A percentile compares a stretch with the other conserved stretches of the same genome.
These are phyloP conservation scores for Pseudogymnoascus sp. DNA, from an alignment of 2,329 filamentous ascomycete genomes.

Conservation along the genomic window DNA sequence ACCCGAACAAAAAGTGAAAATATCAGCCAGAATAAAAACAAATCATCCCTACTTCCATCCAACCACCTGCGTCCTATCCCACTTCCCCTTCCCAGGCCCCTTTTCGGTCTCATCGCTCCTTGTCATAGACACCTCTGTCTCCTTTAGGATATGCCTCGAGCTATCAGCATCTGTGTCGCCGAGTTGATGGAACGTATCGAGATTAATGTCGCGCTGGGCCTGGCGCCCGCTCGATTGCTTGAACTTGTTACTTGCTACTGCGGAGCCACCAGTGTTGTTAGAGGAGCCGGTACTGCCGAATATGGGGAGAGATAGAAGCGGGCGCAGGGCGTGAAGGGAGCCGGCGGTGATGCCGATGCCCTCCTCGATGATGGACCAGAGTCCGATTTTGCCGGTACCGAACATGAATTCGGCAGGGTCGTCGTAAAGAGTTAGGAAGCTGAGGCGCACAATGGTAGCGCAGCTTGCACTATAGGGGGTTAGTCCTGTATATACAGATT, in stretches of 20 bases:
- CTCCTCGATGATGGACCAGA: conserved; percentile 41
- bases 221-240: conserved; percentile 13
- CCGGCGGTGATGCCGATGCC: conserved; percentile 42
- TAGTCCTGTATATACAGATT: conserved; percentile 8
- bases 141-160: conserved; percentile 33
- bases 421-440: conserved; percentile 34
- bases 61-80: conserved; percentile 19
- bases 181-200: conserved; percentile 19
- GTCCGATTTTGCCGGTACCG: conserved; percentile 32
- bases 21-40: not conserved
- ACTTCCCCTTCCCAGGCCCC: conserved; percentile 20
- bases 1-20: not conserved
- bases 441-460: conserved; percentile 34
- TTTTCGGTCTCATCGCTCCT: conserved; percentile 15
- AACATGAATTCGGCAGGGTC: conserved; percentile 33
- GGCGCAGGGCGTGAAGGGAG: conserved; percentile 37
- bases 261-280: conserved; percentile 7
- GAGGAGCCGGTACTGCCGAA: conserved; percentile 15
- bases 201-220: conserved; percentile 10
- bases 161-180: conserved; percentile 24
- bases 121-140: conserved; percentile 25
- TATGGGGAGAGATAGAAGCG: conserved; percentile 30
- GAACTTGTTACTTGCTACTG: conserved; percentile 10
- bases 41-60: conserved; percentile 18
- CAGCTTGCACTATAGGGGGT: conserved; percentile 26